Percentiles rank a stretch among this genome's conserved stretches.
Evolutionary conservation across 2,329 filamentous ascomycete genomes (phyloP).

Genomic region (Cladophialophora psammophila): DNA sequence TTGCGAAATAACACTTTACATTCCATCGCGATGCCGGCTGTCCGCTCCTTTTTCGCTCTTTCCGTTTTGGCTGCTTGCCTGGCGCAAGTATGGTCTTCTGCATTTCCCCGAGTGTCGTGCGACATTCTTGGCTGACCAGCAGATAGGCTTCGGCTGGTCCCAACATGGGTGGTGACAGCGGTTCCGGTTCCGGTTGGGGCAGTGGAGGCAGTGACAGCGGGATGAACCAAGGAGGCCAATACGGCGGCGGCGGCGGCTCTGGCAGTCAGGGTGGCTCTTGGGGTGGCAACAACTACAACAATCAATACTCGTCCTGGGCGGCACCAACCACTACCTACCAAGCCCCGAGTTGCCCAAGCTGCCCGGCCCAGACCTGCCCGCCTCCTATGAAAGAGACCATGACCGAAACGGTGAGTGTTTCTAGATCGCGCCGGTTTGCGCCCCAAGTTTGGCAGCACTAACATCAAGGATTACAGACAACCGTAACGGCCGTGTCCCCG

Average conservation of each 20-base stretch:
- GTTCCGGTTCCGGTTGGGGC: slow-evolving; percentile 17
- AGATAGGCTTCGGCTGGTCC: slow-evolving; percentile 19
- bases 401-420: slow-evolving; percentile 32
- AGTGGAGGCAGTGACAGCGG: not conserved
- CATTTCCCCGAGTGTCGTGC: slow-evolving; percentile 6
- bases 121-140: slow-evolving; percentile 11
- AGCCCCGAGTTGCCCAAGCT: slow-evolving; percentile 18
- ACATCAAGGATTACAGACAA: slow-evolving; percentile 22
- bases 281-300: slow-evolving; percentile 9
- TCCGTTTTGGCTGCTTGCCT: slow-evolving; percentile 39
- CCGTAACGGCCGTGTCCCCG: slow-evolving; percentile 34
- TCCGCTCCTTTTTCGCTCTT: slow-evolving; percentile 37
- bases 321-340: slow-evolving; percentile 18
- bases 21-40: slow-evolving; percentile 36
- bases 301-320: slow-evolving; percentile 10
- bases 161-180: slow-evolving; percentile 17
- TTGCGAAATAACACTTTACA: slow-evolving; percentile 23
- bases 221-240: slow-evolving; percentile 11
- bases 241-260: slow-evolving; percentile 11
- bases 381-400: slow-evolving; percentile 20
- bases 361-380: slow-evolving; percentile 16
- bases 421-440: not conserved
- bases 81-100: slow-evolving; percentile 37
- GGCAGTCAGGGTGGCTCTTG: slow-evolving; percentile 16
- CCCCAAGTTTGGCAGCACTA: slow-evolving; percentile 12